Evolutionary conservation across 352 stramenopile genomes (phyloP).

Genomic region (Globisporangium middletonii): DNA sequence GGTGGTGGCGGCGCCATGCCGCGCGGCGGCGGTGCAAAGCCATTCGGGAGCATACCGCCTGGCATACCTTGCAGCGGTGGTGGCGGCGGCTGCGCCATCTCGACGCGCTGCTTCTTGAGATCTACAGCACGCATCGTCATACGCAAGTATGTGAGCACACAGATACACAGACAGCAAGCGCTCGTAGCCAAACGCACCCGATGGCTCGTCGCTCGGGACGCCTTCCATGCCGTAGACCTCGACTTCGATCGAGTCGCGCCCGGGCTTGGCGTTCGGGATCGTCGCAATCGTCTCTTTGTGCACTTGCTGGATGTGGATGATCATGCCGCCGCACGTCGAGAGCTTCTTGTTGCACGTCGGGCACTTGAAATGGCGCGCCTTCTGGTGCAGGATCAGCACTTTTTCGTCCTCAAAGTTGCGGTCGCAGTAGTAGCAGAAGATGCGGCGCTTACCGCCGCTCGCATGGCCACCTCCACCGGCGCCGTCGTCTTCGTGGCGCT

Average conservation of each 20-base stretch:
- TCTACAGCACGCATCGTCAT: conserved; percentile 1
- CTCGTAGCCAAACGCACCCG: conserved; percentile 11
- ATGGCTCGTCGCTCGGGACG: conserved; percentile 42
- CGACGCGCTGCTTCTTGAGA: conserved; percentile 45
- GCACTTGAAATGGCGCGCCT: conserved; percentile 91
- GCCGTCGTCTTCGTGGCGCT: conserved; percentile 56
- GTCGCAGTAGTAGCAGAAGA: conserved; percentile 94
- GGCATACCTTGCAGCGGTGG: not conserved
- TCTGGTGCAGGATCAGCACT: conserved; percentile 91
- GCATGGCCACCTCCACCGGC: conserved; percentile 1
- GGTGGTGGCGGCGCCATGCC: conserved; percentile 19
- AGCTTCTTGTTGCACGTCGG: conserved; percentile 90
- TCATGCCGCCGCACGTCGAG: conserved; percentile 84
- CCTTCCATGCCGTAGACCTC: conserved; percentile 91
- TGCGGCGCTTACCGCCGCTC: conserved; percentile 35
- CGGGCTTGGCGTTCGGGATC: conserved; percentile 84
- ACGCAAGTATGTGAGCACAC: not conserved
- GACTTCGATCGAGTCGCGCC: conserved; percentile 68
- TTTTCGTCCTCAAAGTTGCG: conserved; percentile 90
- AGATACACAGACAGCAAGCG: conserved; percentile 3
- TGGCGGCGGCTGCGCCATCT: conserved; percentile 9
- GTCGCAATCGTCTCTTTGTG: conserved; percentile 81
- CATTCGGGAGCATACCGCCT: conserved; percentile 18
- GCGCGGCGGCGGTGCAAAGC: conserved; percentile 28
- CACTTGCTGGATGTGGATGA: conserved; percentile 85